Evolutionary conservation across 306 rosid genomes (phyloP), one percentile per base, ranked within the genome.

Genomic region (Rosa persica): DNA sequence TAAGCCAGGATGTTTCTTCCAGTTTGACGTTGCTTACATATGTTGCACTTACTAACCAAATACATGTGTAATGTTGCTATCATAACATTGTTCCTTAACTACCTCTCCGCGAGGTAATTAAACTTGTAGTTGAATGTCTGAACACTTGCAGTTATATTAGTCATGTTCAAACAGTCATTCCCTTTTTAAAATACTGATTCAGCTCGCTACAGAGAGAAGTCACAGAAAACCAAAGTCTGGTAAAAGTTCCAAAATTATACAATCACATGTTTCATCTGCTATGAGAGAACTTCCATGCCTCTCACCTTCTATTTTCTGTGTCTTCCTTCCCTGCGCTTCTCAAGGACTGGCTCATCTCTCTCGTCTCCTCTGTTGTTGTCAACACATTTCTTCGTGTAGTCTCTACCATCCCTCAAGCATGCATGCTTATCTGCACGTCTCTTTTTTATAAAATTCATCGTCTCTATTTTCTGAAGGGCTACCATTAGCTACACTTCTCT

Each of bases 261-360:
- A 65, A 30, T 65, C 42, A 17, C 46, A 38, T 8, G 0, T 13
- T 19, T 83, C 86, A 87, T 82, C 83, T 79, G 61, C 85, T 68
- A 36, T 17, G 11, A 78, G 80, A 79, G 36, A 30, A 70, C 67
- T 46, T 80, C 86, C 25, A 54, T 46, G 23, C 73, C 87, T 80
- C 85, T 76, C 80, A 79, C 71, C 92, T 89, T 80, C 79, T 86
- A 17, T 70, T 83, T 62, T 84, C 89, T 49, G 82, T 85, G 65
- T 89, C 90, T 66, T 85, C 89, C 86, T 82, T 81, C 65, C 47
- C 87, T 1, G 83, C 75, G 43, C 87, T 86, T 79, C 76, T 83
- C 76, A 60, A 77, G 75, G 64, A 75, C 60, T 8, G 79, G 55
- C 49, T 72, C 89, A 7, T 82, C 84, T 87, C 87, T 86, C 76